phyloP scores from a whole-genome alignment of 2,329 filamentous ascomycete species.

The Ophiostoma sp. region DNA sequence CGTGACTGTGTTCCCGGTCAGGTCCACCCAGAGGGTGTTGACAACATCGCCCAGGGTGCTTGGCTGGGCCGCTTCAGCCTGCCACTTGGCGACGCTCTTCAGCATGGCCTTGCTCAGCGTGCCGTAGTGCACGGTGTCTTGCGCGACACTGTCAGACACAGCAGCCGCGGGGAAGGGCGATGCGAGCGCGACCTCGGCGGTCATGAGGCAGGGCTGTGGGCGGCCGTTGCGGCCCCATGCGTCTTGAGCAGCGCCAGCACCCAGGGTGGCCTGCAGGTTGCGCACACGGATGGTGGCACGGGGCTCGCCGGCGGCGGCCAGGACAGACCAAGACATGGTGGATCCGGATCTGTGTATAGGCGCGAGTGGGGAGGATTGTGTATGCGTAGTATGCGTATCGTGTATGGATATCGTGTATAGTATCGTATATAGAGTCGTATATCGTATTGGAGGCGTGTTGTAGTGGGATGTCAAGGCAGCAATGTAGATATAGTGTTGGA shows the following conservation, averaged over 20 bases:
- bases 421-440: too few relatives aligned
- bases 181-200: conserved; percentile 53
- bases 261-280: conserved; percentile 54
- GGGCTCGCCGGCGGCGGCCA: conserved; percentile 40
- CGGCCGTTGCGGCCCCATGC: conserved; percentile 60
- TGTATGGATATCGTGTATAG: too few relatives aligned
- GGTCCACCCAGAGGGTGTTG: conserved; percentile 35
- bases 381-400: too few relatives aligned
- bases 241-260: conserved; percentile 43
- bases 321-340: conserved; percentile 36
- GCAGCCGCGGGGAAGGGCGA: conserved; percentile 50
- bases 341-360: too few relatives aligned
- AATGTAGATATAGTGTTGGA: too few relatives aligned
- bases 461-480: too few relatives aligned
- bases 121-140: conserved; percentile 73
- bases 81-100: conserved; percentile 34
- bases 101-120: conserved; percentile 61
- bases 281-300: conserved; percentile 53
- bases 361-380: too few relatives aligned
- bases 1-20: conserved; percentile 36
- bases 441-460: too few relatives aligned
- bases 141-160: conserved; percentile 56
- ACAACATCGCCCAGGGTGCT: conserved; percentile 32
- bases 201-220: conserved; percentile 57
- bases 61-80: conserved; percentile 28